Evolutionary conservation across 805 yeast species (phyloP).

Genomic region (Pichia membranifaciens): DNA sequence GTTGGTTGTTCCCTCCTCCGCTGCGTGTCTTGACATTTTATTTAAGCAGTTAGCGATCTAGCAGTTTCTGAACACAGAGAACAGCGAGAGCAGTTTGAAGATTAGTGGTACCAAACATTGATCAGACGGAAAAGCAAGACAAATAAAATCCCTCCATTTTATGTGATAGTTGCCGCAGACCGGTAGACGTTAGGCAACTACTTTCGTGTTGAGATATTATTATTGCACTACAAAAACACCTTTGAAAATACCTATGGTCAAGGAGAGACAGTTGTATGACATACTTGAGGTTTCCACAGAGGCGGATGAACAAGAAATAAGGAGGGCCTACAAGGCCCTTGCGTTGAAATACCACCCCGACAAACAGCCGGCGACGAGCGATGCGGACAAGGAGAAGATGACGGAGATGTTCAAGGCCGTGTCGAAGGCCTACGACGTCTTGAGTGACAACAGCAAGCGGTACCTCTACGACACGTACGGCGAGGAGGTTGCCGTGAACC

Average conservation of each 20-base stretch:
- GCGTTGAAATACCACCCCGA: slow-evolving; percentile 89
- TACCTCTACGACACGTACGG: slow-evolving; percentile 50
- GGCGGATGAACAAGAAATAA: slow-evolving; percentile 66
- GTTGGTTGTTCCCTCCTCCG: no score
- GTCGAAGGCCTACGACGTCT: slow-evolving; percentile 60
- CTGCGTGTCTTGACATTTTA: no score
- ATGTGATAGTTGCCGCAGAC: no score
- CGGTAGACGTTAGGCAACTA: no score
- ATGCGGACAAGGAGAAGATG: slow-evolving; percentile 30
- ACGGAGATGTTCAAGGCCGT: slow-evolving; percentile 55
- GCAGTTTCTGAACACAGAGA: no score
- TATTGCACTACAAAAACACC: not conserved
- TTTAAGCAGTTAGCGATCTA: no score
- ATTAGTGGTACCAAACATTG: no score
- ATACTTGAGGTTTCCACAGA: slow-evolving; percentile 57
- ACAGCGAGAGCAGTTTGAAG: no score
- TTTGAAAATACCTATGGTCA: slow-evolving; percentile 44
- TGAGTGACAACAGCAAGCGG: slow-evolving; percentile 43
- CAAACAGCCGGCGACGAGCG: slow-evolving; percentile 39
- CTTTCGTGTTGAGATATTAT: no score
- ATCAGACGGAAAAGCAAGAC: no score
- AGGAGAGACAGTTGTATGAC: slow-evolving; percentile 67
- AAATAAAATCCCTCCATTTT: no score
- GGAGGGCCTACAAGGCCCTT: slow-evolving; percentile 71
- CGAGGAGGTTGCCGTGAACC: slow-evolving; percentile 32